phyloP scores from a whole-genome alignment of 225 moss, liverwort and hornwort species.

The Sphagnum contortum region DNA sequence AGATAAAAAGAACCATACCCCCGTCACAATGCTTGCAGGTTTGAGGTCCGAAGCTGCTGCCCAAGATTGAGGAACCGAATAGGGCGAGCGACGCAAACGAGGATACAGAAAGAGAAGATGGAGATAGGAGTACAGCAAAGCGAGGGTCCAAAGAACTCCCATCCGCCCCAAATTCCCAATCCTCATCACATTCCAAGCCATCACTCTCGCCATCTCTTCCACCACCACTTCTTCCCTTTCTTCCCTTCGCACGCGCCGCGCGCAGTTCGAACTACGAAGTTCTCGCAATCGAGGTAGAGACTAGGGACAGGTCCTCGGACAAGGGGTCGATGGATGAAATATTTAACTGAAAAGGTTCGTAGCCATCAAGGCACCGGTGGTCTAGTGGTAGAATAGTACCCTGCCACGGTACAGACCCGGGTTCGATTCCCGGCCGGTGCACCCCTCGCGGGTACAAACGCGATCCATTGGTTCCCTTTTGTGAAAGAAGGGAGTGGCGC shows the following conservation, averaged over 20 bases:
- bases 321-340: too few relatives aligned
- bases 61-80: conserved; percentile 8
- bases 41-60: conserved; percentile 6
- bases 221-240: background rate
- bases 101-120: conserved; percentile 16
- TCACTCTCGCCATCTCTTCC: background rate
- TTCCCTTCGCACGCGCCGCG: background rate
- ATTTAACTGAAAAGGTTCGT: too few relatives aligned
- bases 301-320: too few relatives aligned
- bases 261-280: too few relatives aligned
- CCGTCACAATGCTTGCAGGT: conserved; percentile 40
- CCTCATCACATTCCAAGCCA: conserved; percentile 27
- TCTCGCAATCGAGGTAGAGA: too few relatives aligned
- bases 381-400: too few relatives aligned
- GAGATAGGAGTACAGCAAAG: conserved; percentile 47
- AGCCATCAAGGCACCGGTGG: too few relatives aligned
- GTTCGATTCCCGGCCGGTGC: too few relatives aligned
- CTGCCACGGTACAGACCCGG: too few relatives aligned
- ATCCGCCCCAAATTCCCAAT: conserved; percentile 55
- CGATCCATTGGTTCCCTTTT: too few relatives aligned
- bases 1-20: conserved; percentile 12
- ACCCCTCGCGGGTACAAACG: too few relatives aligned
- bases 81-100: conserved; percentile 24
- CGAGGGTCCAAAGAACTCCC: conserved; percentile 57
- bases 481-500: too few relatives aligned